These are phyloP conservation scores for Tylopilus vinaceipallidus DNA, from an alignment of 768 basidiomycete species.

Conservation along the genomic window DNA sequence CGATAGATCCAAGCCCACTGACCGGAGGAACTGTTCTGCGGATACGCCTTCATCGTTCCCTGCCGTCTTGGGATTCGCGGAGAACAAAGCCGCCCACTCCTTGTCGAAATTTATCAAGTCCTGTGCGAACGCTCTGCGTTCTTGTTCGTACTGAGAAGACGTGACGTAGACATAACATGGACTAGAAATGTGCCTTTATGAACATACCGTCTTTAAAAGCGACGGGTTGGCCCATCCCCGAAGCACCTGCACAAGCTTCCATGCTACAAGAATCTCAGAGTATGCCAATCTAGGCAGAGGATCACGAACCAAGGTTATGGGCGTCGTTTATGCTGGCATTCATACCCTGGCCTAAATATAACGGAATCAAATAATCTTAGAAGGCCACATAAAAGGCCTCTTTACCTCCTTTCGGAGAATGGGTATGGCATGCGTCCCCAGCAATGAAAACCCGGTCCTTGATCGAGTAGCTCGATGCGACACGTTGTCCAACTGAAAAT, in stretches of 20 bases:
- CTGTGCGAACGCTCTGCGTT: background rate
- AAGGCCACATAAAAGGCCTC: background rate
- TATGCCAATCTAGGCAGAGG: constrained; percentile 33
- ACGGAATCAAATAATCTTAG: background rate
- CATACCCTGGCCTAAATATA: constrained; percentile 66
- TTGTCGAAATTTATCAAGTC: background rate
- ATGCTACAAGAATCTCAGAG: constrained; percentile 44
- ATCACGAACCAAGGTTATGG: constrained; percentile 57
- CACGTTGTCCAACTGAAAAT: constrained; percentile 62
- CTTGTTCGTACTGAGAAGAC: background rate
- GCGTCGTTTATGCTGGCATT: constrained; percentile 72
- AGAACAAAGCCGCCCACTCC: background rate
- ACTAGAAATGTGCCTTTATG: constrained; percentile 11
- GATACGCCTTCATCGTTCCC: background rate
- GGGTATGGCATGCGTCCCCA: constrained; percentile 70
- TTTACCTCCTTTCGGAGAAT: constrained; percentile 61
- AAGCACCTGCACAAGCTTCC: constrained; percentile 44
- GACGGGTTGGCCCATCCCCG: background rate
- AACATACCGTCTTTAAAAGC: background rate
- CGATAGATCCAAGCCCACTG: too few relatives aligned
- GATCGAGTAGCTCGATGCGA: too few relatives aligned
- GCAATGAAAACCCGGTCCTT: constrained; percentile 68
- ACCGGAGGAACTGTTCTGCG: background rate
- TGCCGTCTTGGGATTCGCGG: background rate
- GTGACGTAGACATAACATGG: background rate